These are phyloP conservation scores for Phlebiopsis flavidoalba DNA, from an alignment of 768 basidiomycete genomes.

Conservation along the genomic window DNA sequence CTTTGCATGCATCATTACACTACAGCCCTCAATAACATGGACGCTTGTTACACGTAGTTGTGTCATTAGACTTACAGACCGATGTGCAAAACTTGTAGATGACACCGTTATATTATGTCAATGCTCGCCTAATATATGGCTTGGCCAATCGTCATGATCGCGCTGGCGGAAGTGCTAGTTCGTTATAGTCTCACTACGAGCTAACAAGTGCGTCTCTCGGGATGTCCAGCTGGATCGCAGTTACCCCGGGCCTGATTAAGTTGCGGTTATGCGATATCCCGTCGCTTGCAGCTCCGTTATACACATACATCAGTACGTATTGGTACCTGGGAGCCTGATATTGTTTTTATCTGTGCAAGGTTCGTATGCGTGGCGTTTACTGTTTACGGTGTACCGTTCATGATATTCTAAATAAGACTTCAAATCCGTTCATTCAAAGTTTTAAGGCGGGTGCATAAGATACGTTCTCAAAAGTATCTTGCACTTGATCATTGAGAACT, in stretches of 20 bases:
- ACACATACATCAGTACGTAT: no score
- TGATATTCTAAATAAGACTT: no score
- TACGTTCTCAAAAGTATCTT: no score
- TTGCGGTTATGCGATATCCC: background rate
- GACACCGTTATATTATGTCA: background rate
- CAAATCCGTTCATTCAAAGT: no score
- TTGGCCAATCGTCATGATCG: background rate
- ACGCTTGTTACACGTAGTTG: background rate
- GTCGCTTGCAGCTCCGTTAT: no score
- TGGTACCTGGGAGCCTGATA: no score
- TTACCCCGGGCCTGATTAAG: background rate
- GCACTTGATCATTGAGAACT: no score
- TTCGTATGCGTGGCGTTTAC: no score
- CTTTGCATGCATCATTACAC: background rate
- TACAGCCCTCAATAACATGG: background rate
- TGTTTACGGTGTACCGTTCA: no score
- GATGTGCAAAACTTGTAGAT: background rate
- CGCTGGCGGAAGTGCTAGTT: no score
- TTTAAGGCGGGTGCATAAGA: no score
- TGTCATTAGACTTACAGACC: background rate
- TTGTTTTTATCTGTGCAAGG: no score
- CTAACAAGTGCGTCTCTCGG: background rate
- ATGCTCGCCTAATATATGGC: background rate
- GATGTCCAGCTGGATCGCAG: background rate
- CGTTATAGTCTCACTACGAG: background rate